phyloP scores from a whole-genome alignment of 805 yeast genomes.

The Wickerhamiella lipophila region DNA sequence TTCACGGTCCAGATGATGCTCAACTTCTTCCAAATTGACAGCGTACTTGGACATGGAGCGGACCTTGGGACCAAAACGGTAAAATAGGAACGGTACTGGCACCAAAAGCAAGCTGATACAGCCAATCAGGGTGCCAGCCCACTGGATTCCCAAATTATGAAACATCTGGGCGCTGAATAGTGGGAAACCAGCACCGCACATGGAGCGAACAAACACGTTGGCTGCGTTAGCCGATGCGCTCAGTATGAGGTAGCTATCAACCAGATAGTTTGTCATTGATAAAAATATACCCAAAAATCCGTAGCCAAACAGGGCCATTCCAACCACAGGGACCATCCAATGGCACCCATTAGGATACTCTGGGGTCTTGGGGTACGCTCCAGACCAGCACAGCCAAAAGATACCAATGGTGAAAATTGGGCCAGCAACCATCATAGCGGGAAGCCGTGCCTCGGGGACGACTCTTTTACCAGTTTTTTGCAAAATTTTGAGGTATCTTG shows the following conservation, averaged over 20 bases:
- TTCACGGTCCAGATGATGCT: not conserved
- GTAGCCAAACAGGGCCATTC: slow-evolving; percentile 39
- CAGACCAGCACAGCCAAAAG: slow-evolving; percentile 83
- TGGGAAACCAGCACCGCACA: slow-evolving; percentile 51
- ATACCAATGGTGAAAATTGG: slow-evolving; percentile 63
- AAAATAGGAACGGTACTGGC: slow-evolving; percentile 47
- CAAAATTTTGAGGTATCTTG: slow-evolving; percentile 37
- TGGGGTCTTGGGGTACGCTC: slow-evolving; percentile 51
- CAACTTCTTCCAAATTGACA: slow-evolving; percentile 9
- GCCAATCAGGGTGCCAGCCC: slow-evolving; percentile 46
- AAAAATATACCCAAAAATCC: slow-evolving; percentile 48
- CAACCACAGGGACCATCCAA: slow-evolving; percentile 49
- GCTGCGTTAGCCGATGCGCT: slow-evolving; percentile 59
- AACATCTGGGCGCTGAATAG: slow-evolving; percentile 45
- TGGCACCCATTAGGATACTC: slow-evolving; percentile 38
- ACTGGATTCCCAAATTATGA: slow-evolving; percentile 36
- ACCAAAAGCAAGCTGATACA: slow-evolving; percentile 37
- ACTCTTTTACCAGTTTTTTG: slow-evolving; percentile 43
- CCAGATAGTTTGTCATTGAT: slow-evolving; percentile 46
- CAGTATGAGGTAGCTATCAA: slow-evolving; percentile 44
- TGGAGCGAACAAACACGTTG: slow-evolving; percentile 45
- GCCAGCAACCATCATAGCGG: slow-evolving; percentile 63
- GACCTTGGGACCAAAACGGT: slow-evolving; percentile 33
- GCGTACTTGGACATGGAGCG: slow-evolving; percentile 20
- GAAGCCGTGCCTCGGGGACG: slow-evolving; percentile 69